Conservation (phyloP, 225 moss, liverwort and hornwort species). For the Pleurozium schreberi region DNA sequence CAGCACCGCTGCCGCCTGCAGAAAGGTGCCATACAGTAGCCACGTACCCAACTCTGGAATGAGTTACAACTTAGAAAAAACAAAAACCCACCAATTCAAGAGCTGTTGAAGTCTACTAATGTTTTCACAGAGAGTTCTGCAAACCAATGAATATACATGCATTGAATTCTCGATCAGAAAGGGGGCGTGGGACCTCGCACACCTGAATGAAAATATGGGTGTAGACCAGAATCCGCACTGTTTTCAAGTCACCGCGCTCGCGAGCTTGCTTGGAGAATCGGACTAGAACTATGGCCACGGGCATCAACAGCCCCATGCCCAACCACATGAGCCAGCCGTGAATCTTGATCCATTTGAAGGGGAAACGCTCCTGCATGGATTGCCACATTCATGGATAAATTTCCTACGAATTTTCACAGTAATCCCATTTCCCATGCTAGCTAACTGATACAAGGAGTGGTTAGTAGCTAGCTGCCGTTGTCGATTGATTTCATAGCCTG, state of each 20-base stretch:
- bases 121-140: neutral
- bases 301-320: conserved; percentile 59
- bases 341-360: conserved; percentile 31
- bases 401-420: no score
- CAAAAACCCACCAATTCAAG: no score
- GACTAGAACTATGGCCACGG: conserved; percentile 46
- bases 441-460: neutral
- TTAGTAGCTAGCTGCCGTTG: neutral
- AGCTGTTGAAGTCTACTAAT: neutral
- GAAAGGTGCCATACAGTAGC: neutral
- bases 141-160: neutral
- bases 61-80: no score
- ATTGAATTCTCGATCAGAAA: neutral
- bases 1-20: conserved; percentile 3
- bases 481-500: neutral
- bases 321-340: conserved; percentile 79
- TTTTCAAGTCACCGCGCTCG: conserved; percentile 4
- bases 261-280: conserved; percentile 33
- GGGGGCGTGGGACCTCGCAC: neutral
- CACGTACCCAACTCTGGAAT: neutral
- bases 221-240: conserved; percentile 26
- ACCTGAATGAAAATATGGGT: conserved; percentile 42
- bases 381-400: neutral
- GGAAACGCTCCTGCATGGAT: neutral
- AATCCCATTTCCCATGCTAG: neutral